These are phyloP conservation scores for Lipomyces yarrowii DNA, from an alignment of 1,139 yeast genomes.

Conservation along the genomic window DNA sequence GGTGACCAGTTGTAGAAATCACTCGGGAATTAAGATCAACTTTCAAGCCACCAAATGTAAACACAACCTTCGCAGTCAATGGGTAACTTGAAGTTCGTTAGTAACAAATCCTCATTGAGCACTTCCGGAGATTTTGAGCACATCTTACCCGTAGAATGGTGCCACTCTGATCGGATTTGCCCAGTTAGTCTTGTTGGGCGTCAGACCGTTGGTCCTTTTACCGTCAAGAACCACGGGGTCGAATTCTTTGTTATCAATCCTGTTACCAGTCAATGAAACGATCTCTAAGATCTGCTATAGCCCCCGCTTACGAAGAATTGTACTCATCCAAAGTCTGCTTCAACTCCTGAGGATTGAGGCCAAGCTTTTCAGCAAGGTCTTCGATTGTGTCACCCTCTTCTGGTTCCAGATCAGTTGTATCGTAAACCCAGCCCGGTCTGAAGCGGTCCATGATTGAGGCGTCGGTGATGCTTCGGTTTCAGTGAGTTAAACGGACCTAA, in stretches of 20 bases:
- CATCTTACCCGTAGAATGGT: conserved; percentile 1
- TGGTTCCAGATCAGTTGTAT: conserved; percentile 1
- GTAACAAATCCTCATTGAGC: background rate
- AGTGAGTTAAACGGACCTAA: background rate
- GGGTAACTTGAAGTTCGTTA: background rate
- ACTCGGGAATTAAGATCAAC: conserved; percentile 4
- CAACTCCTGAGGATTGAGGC: background rate
- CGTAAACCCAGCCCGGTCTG: conserved; percentile 1
- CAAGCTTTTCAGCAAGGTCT: background rate
- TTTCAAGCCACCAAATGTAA: conserved; percentile 1
- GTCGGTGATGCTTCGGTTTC: conserved; percentile 1
- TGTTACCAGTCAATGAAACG: background rate
- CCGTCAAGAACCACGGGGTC: background rate
- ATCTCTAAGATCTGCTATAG: background rate
- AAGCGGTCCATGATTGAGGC: conserved; percentile 2
- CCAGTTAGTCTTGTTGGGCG: conserved; percentile 4
- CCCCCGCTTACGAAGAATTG: background rate
- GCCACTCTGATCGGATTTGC: conserved; percentile 2
- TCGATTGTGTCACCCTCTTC: background rate
- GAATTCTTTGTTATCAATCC: conserved; percentile 1
- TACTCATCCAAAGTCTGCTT: background rate
- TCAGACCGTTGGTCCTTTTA: background rate
- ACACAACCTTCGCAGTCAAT: conserved; percentile 2
- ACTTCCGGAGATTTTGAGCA: background rate
- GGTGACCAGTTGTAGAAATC: conserved; percentile 1